These are phyloP conservation scores for Herpetomonas samuelpessoai DNA, from an alignment of 208 protist species.

Conservation along the genomic window DNA sequence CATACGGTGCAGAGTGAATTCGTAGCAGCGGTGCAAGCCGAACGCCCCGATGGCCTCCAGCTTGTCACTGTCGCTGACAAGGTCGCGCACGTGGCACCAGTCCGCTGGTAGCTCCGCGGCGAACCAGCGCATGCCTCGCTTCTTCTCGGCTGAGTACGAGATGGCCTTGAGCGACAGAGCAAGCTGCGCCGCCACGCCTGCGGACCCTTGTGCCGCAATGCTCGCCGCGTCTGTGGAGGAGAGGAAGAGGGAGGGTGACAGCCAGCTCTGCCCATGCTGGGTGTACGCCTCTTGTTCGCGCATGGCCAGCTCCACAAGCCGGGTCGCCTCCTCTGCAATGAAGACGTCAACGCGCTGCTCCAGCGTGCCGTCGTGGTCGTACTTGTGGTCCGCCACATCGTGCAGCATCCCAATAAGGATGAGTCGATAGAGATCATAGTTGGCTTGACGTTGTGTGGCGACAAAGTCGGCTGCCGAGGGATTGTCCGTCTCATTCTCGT, in stretches of 20 bases:
- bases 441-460: background rate
- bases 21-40: slow-evolving; percentile 72
- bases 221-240: background rate
- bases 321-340: slow-evolving; percentile 13
- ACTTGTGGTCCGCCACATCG: slow-evolving; percentile 89
- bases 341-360: slow-evolving; percentile 31
- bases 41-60: slow-evolving; percentile 73
- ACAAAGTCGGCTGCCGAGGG: background rate
- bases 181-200: background rate
- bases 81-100: slow-evolving; percentile 66
- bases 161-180: slow-evolving; percentile 45
- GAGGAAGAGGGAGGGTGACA: background rate
- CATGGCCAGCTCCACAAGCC: background rate
- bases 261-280: background rate
- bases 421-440: slow-evolving; percentile 31
- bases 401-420: slow-evolving; percentile 86
- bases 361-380: slow-evolving; percentile 48
- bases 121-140: slow-evolving; percentile 70
- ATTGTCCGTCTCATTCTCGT: background rate
- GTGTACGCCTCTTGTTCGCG: background rate
- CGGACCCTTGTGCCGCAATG: background rate
- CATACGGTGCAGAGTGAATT: slow-evolving; percentile 45
- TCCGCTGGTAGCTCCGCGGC: slow-evolving; percentile 28
- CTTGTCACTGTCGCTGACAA: slow-evolving; percentile 85
- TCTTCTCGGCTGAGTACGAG: slow-evolving; percentile 81